Base-by-base conservation (phyloP, 2,329 filamentous ascomycete species). In the Penicillium sp. region DNA sequence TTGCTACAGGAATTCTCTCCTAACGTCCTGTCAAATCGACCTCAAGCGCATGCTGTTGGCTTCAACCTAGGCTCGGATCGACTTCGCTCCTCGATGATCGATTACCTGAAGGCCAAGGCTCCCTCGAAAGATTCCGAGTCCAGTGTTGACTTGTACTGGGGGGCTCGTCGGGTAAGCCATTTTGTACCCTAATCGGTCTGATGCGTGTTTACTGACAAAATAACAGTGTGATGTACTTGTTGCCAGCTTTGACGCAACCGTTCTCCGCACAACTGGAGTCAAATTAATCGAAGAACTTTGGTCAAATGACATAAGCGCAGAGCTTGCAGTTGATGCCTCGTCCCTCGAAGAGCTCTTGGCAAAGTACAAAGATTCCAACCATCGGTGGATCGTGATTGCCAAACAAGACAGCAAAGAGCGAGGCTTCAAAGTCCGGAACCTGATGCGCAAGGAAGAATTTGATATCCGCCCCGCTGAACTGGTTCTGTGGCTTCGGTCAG, bases 1-100 rank as follows among this genome's bases (percentile, higher is more conserved):
- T 77, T 99, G 18, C 93, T 99, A 60, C 86, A 86, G 68, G 89
- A 95, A 57, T 89, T 95, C 67, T 84, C 87, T 8, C 89, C 89
- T 5, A 87, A 85, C 59, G 82, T 85, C 39, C 79, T 84, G 38
- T 81, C 79, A 23, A 82, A 82, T 53, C 78, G 82, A 40, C 80
- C 84, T 51, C 85, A 87, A 64, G 84, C 85, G 18, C 90, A 95
- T 68, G 93, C 91, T 5, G 94, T 97, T 10, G 94, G 95, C 1
- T 93, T 97, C 68, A 95, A 91, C 66, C 78, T 97, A 38, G 89
- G 89, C 23, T 95, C 92, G 85, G 92, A 97, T 65, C 85, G 88
- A 53, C 78, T 96, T 4, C 86, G 87, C 7, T 84, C 84, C 38
- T 79, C 79, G 1, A 84, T 90, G 68, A 60, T 65, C 11, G 79